Conservation (phyloP, 192 early-diverging fungal species). For the Backusella australiensis region DNA sequence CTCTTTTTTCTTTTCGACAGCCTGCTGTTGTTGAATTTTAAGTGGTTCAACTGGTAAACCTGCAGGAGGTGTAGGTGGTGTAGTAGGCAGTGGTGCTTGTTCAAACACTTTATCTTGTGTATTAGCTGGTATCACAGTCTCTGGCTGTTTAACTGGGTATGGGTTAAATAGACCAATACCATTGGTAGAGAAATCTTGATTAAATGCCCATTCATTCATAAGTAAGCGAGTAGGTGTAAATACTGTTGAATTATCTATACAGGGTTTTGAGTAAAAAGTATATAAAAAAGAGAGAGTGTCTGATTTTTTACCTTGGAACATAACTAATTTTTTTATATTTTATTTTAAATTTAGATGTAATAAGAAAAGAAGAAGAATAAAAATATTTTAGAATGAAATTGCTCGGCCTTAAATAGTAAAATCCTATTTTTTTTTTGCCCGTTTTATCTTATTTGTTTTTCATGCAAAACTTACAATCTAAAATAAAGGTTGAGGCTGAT, state of each 20-base stretch:
- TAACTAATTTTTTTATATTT: background rate
- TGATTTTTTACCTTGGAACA: background rate
- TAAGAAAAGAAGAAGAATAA: background rate
- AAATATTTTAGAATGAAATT: background rate
- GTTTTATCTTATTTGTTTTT: background rate
- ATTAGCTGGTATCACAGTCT: background rate
- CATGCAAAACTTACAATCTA: background rate
- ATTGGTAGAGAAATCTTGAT: background rate
- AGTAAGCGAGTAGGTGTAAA: background rate
- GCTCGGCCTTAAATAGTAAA: background rate
- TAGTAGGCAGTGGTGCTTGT: background rate
- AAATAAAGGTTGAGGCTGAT: background rate
- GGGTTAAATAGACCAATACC: background rate
- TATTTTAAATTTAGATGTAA: background rate
- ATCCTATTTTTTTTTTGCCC: background rate
- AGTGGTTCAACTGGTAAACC: background rate
- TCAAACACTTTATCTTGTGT: background rate
- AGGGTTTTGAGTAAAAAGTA: background rate
- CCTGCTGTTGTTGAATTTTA: background rate
- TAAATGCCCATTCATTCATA: background rate
- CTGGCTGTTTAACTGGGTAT: background rate
- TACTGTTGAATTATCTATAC: background rate
- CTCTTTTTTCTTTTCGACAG: slow-evolving; percentile 13
- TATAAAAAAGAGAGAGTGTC: background rate
- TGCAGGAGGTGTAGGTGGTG: background rate